phyloP scores from a whole-genome alignment of 495 filamentous ascomycete genomes.

The Podospora tetraspora region DNA sequence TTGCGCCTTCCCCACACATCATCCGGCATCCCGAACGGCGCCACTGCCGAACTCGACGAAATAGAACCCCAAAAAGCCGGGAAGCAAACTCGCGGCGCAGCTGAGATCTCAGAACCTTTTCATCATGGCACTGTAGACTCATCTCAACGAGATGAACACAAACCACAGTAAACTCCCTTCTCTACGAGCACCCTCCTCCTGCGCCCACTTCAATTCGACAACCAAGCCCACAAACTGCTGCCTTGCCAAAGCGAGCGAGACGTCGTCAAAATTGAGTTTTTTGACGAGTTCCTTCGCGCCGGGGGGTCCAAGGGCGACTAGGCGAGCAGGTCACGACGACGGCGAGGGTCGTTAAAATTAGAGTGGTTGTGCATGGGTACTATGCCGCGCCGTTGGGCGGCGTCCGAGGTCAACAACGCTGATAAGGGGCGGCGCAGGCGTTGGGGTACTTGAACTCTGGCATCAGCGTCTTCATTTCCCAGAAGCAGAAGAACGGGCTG shows the following conservation, averaged over 20 bases:
- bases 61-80: too few relatives aligned
- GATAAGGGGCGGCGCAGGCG: neutral
- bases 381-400: neutral
- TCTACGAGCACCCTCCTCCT: too few relatives aligned
- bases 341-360: neutral
- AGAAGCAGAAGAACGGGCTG: accelerated
- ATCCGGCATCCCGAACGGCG: neutral
- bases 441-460: neutral
- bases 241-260: neutral
- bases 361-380: neutral
- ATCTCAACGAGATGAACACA: neutral
- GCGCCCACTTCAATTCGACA: too few relatives aligned
- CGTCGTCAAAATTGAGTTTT: neutral
- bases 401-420: neutral
- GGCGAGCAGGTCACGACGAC: neutral
- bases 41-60: neutral
- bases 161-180: neutral
- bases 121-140: neutral
- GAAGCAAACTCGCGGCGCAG: neutral
- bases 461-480: neutral
- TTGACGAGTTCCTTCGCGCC: neutral
- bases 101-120: neutral
- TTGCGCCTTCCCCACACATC: neutral
- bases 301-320: neutral
- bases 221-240: neutral